Evolutionary conservation across 768 basidiomycete species (phyloP).

Genomic region (Amanita brunnescens): DNA sequence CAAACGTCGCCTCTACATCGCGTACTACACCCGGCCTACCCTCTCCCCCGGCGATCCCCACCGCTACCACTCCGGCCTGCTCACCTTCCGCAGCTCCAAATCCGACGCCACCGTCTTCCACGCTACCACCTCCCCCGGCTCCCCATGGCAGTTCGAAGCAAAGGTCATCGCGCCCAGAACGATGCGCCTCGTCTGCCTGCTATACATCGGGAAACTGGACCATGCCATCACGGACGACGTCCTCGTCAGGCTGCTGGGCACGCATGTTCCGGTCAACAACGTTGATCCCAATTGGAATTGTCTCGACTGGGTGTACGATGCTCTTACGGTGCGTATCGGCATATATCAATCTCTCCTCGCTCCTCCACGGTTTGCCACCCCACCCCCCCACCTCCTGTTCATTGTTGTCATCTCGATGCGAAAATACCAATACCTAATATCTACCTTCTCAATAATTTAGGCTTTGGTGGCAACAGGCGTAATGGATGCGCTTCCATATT

Average conservation of each 20-base stretch:
- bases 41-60: background rate
- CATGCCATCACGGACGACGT: background rate
- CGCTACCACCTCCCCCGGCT: background rate
- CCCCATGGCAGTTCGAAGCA: background rate
- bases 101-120: background rate
- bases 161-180: background rate
- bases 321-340: background rate
- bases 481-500: background rate
- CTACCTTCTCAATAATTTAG: background rate
- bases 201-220: background rate
- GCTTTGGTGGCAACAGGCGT: background rate
- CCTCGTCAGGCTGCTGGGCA: background rate
- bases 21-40: background rate
- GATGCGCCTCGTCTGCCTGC: background rate
- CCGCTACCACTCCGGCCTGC: background rate
- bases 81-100: background rate
- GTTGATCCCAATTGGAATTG: background rate
- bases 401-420: too few species aligned
- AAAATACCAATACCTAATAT: too few species aligned
- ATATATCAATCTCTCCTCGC: too few species aligned
- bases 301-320: background rate
- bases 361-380: background rate
- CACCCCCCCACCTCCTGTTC: too few species aligned
- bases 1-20: conserved; percentile 1
- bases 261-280: background rate